Conservation (phyloP, 257 asterid species). For the Salvia miltiorrhiza region DNA sequence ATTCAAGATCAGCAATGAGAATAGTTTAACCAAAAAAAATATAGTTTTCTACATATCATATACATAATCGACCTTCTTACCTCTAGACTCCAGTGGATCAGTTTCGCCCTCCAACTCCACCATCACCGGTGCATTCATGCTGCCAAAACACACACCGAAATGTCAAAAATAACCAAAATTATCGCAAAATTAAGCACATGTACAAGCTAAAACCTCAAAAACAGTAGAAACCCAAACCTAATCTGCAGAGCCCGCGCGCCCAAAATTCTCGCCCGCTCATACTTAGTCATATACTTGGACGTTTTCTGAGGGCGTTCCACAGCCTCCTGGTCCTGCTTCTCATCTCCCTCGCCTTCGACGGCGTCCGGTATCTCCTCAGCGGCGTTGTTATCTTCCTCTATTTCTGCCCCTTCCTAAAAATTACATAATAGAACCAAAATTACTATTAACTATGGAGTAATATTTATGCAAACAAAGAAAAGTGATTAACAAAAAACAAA, state of each 20-base stretch:
- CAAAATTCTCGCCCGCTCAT: conserved; percentile 88
- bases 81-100: conserved; percentile 91
- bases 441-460: too few relatives aligned
- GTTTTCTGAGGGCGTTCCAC: conserved; percentile 75
- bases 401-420: conserved; percentile 76
- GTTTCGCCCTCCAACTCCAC: conserved; percentile 96
- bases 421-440: background rate
- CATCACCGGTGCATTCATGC: conserved; percentile 99
- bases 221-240: conserved; percentile 47
- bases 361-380: conserved; percentile 53
- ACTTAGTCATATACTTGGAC: conserved; percentile 89
- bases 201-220: background rate
- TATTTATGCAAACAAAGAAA: background rate
- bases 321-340: conserved; percentile 56
- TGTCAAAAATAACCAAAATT: background rate
- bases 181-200: background rate
- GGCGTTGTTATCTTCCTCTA: conserved; percentile 55
- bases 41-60: too few relatives aligned
- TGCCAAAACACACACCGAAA: conserved; percentile 25
- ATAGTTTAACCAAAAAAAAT: too few relatives aligned
- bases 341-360: conserved; percentile 61
- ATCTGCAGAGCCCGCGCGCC: conserved; percentile 94
- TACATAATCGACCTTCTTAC: conserved; percentile 25
- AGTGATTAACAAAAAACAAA: background rate
- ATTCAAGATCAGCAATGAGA: background rate